These are phyloP conservation scores for Saccharomycopsis sp. DNA, from an alignment of 805 yeast genomes.

Conservation along the genomic window DNA sequence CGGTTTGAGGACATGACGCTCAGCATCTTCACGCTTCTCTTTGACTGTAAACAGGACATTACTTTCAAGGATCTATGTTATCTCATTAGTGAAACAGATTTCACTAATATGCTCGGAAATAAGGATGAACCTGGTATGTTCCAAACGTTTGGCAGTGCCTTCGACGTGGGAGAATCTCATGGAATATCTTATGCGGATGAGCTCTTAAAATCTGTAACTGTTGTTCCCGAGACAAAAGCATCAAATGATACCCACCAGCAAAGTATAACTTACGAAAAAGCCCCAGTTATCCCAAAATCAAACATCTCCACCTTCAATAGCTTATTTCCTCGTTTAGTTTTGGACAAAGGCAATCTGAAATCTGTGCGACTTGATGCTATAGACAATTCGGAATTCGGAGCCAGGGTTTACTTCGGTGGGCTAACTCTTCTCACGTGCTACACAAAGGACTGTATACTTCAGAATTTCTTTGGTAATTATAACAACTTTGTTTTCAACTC, in stretches of 20 bases:
- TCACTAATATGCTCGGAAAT: not conserved
- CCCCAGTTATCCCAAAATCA: not conserved
- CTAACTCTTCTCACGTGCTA: conserved; percentile 4
- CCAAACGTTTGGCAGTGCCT: not conserved
- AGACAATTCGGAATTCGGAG: conserved; percentile 6
- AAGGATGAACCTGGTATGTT: not conserved
- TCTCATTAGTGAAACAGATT: not conserved
- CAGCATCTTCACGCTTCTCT: not conserved
- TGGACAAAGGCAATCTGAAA: not conserved
- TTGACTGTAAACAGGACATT: not conserved
- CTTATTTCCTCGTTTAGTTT: not conserved
- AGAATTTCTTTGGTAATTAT: conserved; percentile 2
- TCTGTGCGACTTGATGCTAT: not conserved
- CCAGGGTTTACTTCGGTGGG: conserved; percentile 9
- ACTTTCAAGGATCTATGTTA: not conserved
- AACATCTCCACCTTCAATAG: not conserved
- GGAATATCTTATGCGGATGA: not conserved
- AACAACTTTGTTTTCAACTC: conserved; percentile 16
- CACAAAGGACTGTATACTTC: conserved; percentile 8
- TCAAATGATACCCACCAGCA: not conserved
- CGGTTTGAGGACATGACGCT: not conserved
- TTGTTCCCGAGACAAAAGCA: not conserved
- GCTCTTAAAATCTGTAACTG: not conserved
- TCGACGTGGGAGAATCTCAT: not conserved
- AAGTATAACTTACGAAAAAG: not conserved